Evolutionary conservation across 306 rosid species (phyloP).

Genomic region (Casuarina cunninghamiana): DNA sequence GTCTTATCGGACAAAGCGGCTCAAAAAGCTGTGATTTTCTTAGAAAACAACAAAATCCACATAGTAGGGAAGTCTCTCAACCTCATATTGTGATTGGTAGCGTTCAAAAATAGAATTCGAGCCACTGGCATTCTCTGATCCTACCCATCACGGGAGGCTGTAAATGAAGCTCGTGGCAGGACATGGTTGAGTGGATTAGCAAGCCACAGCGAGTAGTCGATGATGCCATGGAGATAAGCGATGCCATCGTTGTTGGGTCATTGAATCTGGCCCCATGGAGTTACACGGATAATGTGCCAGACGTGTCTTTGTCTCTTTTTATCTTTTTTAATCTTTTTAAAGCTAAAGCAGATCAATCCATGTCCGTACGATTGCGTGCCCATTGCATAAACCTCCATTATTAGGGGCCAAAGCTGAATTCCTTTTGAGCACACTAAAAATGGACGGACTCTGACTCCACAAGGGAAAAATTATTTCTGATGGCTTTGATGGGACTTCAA

Average conservation of each 20-base stretch:
- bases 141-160: background rate
- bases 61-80: background rate
- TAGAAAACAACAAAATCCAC: slow-evolving; percentile 6
- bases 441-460: background rate
- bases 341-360: background rate
- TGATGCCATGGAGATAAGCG: background rate
- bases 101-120: background rate
- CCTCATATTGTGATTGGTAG: slow-evolving; percentile 17
- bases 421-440: background rate
- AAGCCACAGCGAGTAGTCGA: background rate
- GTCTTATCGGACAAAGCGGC: background rate
- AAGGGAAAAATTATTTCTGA: background rate
- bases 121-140: background rate
- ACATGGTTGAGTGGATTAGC: background rate
- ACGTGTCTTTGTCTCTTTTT: background rate
- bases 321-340: background rate
- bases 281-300: background rate
- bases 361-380: background rate
- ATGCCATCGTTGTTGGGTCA: background rate
- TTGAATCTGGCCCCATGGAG: background rate
- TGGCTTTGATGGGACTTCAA: background rate
- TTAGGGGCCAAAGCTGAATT: background rate
- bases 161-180: background rate
- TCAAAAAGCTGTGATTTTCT: background rate
- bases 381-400: background rate